Percentiles rank a stretch among this genome's conserved stretches.
Conservation (phyloP, 2,329 filamentous ascomycete genomes). For the Neonectria coccinea region DNA sequence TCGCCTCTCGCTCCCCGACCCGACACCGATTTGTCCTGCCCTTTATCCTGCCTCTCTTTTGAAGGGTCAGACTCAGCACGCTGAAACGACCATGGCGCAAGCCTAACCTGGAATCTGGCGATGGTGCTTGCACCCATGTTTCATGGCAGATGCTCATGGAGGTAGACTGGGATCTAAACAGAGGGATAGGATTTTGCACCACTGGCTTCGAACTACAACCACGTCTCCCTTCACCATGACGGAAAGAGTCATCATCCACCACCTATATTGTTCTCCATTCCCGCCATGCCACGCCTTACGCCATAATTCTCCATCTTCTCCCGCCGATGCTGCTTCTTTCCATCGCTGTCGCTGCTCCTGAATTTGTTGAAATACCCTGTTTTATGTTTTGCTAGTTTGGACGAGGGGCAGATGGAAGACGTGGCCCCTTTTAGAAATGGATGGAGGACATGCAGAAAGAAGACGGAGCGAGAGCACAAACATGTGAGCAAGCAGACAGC, state of each 20-base stretch:
- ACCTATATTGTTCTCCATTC: constrained; percentile 10
- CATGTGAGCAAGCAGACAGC: constrained; percentile 20
- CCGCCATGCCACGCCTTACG: constrained; percentile 16
- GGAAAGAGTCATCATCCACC: constrained; percentile 11
- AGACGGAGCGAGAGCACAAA: constrained; percentile 11
- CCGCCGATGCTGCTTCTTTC: constrained; percentile 10
- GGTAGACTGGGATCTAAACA: constrained; percentile 2
- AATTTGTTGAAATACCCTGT: constrained; percentile 33
- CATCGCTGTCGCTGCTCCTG: constrained; percentile 16
- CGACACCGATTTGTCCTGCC: too few relatives aligned
- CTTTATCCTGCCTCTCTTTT: background rate
- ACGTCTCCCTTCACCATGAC: constrained; percentile 8
- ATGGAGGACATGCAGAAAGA: constrained; percentile 6
- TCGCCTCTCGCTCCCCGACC: constrained; percentile 6
- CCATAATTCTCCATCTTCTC: constrained; percentile 19
- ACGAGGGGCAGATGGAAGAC: constrained; percentile 9
- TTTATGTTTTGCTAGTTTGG: constrained; percentile 25
- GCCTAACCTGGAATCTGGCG: constrained; percentile 6
- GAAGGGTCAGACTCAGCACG: constrained; percentile 20
- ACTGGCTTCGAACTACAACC: background rate
- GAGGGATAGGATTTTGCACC: background rate
- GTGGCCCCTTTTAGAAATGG: constrained; percentile 5
- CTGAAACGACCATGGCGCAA: constrained; percentile 20
- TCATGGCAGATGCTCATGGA: background rate
- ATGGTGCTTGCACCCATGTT: background rate